Evolutionary conservation across 1,284 basidiomycete genomes (phyloP).

Genomic region (Macrocystidia cucumis): DNA sequence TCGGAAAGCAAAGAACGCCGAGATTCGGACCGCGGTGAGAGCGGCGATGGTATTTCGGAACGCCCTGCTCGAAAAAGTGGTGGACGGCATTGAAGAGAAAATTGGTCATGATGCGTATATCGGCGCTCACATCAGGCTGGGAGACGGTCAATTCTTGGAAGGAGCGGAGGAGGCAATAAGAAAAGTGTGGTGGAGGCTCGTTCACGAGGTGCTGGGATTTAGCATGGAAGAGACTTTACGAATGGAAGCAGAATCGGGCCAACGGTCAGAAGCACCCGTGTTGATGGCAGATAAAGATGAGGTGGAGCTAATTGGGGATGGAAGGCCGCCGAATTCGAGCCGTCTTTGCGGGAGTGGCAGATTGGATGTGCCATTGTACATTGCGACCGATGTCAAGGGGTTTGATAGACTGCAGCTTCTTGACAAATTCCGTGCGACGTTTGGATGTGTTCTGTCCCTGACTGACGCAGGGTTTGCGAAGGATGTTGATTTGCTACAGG

Average conservation of each 20-base stretch:
- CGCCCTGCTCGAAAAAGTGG: slow-evolving; percentile 30
- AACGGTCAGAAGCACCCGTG: not conserved
- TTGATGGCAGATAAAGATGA: not conserved
- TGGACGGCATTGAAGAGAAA: slow-evolving; percentile 29
- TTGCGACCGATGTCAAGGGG: slow-evolving; percentile 59
- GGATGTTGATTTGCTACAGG: slow-evolving; percentile 27
- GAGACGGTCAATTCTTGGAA: slow-evolving; percentile 53
- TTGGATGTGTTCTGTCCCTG: slow-evolving; percentile 67
- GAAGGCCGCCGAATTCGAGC: not conserved
- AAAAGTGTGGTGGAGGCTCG: slow-evolving; percentile 47
- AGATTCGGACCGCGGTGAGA: slow-evolving; percentile 37
- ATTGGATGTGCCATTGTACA: slow-evolving; percentile 59
- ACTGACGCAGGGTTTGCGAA: slow-evolving; percentile 47
- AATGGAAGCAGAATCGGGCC: slow-evolving; percentile 28
- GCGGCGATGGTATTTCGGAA: slow-evolving; percentile 47
- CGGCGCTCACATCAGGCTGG: slow-evolving; percentile 59
- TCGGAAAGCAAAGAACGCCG: slow-evolving; percentile 25
- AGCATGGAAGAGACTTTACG: slow-evolving; percentile 26
- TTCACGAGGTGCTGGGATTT: slow-evolving; percentile 35
- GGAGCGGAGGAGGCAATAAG: slow-evolving; percentile 34
- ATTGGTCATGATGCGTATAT: slow-evolving; percentile 53
- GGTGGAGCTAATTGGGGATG: not conserved
- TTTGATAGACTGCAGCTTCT: slow-evolving; percentile 40
- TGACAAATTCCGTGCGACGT: slow-evolving; percentile 41
- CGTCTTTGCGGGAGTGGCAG: slow-evolving; percentile 24